Evolutionary conservation across 495 filamentous ascomycete species (phyloP).

Genomic region (Aspergillus sclerotiicarbonarius): DNA sequence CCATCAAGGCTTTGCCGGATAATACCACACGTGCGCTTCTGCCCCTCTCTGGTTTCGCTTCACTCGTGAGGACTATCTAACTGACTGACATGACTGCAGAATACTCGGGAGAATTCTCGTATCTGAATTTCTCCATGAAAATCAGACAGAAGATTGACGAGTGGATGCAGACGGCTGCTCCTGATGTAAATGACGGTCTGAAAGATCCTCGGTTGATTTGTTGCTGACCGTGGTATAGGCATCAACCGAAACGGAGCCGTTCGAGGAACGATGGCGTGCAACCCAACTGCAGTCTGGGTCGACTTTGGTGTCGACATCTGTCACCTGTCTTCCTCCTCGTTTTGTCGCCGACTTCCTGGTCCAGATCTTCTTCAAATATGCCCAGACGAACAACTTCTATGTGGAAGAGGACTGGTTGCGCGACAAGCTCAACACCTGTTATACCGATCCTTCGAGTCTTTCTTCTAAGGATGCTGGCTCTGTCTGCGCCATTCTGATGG

Average conservation of each 20-base stretch:
- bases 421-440: slow-evolving; percentile 44
- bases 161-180: slow-evolving; percentile 45
- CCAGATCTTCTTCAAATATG: slow-evolving; percentile 53
- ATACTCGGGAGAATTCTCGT: slow-evolving; percentile 54
- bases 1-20: slow-evolving; percentile 46
- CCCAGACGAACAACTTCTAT: slow-evolving; percentile 53
- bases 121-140: slow-evolving; percentile 51
- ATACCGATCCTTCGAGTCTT: slow-evolving; percentile 41
- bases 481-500: slow-evolving; percentile 49
- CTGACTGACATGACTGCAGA: slow-evolving; percentile 27
- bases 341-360: slow-evolving; percentile 52
- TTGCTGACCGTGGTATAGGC: slow-evolving; percentile 23
- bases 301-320: slow-evolving; percentile 36
- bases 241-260: slow-evolving; percentile 40
- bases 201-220: slow-evolving; percentile 11
- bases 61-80: not conserved
- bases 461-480: slow-evolving; percentile 46
- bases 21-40: slow-evolving; percentile 44
- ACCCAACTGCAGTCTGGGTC: slow-evolving; percentile 49
- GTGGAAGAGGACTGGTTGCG: slow-evolving; percentile 50
- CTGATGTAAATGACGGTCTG: slow-evolving; percentile 34
- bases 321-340: slow-evolving; percentile 48
- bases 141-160: slow-evolving; percentile 49
- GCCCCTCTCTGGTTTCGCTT: not conserved
- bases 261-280: slow-evolving; percentile 49